Evolutionary conservation across 176 grass and related monocot species (phyloP).

Genomic region (Otatea glauca): DNA sequence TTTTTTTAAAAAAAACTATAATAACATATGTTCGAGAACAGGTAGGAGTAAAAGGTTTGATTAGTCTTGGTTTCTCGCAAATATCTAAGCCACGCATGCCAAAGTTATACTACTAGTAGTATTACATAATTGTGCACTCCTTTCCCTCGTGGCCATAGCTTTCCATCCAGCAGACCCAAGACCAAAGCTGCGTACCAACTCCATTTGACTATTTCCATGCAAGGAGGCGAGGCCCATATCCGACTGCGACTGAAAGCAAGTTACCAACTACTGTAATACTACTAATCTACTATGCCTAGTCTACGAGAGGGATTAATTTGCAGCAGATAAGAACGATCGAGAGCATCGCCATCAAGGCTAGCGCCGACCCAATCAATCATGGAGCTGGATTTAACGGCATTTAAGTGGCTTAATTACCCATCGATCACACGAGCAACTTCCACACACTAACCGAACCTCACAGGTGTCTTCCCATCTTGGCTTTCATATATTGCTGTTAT

Average conservation of each 20-base stretch:
- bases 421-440: background rate
- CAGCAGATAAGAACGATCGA: background rate
- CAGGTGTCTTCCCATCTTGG: background rate
- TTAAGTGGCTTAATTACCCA: background rate
- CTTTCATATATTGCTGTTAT: background rate
- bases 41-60: too few relatives aligned
- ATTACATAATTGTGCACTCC: too few relatives aligned
- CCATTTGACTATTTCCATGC: conserved; percentile 10
- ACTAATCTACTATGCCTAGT: background rate
- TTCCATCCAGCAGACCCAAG: background rate
- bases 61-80: too few relatives aligned
- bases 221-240: background rate
- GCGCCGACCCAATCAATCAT: background rate
- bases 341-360: background rate
- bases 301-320: background rate
- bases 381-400: conserved; percentile 3
- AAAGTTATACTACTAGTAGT: too few relatives aligned
- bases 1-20: too few relatives aligned
- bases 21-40: too few relatives aligned
- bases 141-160: background rate
- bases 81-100: too few relatives aligned
- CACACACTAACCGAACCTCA: background rate
- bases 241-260: conserved; percentile 14
- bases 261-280: conserved; percentile 10
- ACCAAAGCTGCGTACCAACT: conserved; percentile 17